Evolutionary conservation across 2,329 filamentous ascomycete genomes (phyloP).

Genomic region (Meredithiella fracta): DNA sequence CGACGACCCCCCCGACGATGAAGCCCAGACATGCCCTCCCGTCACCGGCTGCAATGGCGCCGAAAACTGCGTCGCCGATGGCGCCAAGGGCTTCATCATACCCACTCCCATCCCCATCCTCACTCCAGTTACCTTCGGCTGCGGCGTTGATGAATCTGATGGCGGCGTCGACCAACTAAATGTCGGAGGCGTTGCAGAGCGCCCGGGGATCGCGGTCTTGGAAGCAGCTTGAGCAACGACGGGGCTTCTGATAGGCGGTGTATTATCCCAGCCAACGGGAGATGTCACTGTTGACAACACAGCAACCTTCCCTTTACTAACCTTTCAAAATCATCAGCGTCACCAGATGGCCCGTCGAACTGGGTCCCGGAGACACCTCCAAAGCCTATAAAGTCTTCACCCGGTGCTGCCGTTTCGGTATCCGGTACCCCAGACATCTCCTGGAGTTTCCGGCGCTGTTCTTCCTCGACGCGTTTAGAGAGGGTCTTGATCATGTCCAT

Average conservation of each 20-base stretch:
- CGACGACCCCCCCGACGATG: constrained; percentile 17
- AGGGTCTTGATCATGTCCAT: constrained; percentile 76
- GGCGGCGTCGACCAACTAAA: constrained; percentile 51
- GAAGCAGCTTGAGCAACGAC: constrained; percentile 19
- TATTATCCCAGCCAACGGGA: constrained; percentile 35
- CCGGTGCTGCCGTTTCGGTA: constrained; percentile 31
- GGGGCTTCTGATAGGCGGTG: constrained; percentile 14
- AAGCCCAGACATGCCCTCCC: not conserved
- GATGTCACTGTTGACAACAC: constrained; percentile 20
- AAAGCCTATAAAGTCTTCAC: constrained; percentile 55
- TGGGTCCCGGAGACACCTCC: constrained; percentile 47
- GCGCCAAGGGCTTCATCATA: constrained; percentile 38
- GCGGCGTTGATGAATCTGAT: constrained; percentile 21
- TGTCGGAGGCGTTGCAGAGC: constrained; percentile 22
- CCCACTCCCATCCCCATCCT: constrained; percentile 36
- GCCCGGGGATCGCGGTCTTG: not conserved
- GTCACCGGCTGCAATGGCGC: constrained; percentile 27
- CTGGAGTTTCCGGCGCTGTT: constrained; percentile 76
- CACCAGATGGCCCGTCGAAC: constrained; percentile 31
- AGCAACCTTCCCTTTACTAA: constrained; percentile 57
- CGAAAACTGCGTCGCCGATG: constrained; percentile 45
- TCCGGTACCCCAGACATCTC: constrained; percentile 53
- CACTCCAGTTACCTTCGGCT: constrained; percentile 19
- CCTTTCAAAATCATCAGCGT: constrained; percentile 66
- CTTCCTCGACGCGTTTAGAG: constrained; percentile 66